Evolutionary conservation across 1,284 basidiomycete genomes (phyloP), one percentile per base, ranked within the genome.

Genomic region (Bondarzewia mesenterica): DNA sequence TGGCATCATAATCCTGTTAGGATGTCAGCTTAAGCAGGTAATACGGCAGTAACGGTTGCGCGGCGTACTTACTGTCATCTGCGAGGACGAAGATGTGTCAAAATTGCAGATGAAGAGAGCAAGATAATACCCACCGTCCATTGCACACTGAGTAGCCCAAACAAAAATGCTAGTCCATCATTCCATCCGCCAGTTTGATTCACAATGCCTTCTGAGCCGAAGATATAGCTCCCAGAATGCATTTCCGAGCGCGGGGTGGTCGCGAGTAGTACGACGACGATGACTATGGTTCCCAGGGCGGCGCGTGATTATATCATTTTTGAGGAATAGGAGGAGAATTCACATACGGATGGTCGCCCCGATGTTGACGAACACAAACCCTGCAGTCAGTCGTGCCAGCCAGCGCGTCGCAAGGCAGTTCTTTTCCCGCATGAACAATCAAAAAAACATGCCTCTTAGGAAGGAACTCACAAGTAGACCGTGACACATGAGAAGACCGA

Each of bases 291-390:
- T n/a, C n/a, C n/a, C n/a, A n/a, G n/a, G n/a, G n/a, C n/a, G n/a
- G n/a, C n/a, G n/a, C n/a, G n/a, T n/a, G n/a, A n/a, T n/a, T n/a
- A n/a, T n/a, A n/a, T n/a, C n/a, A n/a, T n/a, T n/a, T n/a, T n/a
- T n/a, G n/a, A n/a, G n/a, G n/a, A n/a, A n/a, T n/a, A n/a, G n/a
- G n/a, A n/a, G n/a, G n/a, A n/a, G n/a, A n/a, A n/a, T n/a, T n/a
- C n/a, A 62, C 77, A 57, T 52, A 81, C 80, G 57, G 52, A 77
- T 68, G 3, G 82, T 84, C n/a, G 78, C 73, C 38, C 88, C 90
- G 46, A 94, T 68, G 63, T 94, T 93, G 60, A 93, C 72, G 62
- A 95, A 93, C 14, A 96, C 87, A 60, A 93, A 96, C 26, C 77
- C 77, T 46, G 75, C 77, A 1, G 93, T 89, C 54, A 95, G 68